A percentile compares a stretch with the other conserved stretches of the same genome.
phyloP scores from a whole-genome alignment of 2,329 filamentous ascomycete genomes.

The Lasiodiplodia citricola region DNA sequence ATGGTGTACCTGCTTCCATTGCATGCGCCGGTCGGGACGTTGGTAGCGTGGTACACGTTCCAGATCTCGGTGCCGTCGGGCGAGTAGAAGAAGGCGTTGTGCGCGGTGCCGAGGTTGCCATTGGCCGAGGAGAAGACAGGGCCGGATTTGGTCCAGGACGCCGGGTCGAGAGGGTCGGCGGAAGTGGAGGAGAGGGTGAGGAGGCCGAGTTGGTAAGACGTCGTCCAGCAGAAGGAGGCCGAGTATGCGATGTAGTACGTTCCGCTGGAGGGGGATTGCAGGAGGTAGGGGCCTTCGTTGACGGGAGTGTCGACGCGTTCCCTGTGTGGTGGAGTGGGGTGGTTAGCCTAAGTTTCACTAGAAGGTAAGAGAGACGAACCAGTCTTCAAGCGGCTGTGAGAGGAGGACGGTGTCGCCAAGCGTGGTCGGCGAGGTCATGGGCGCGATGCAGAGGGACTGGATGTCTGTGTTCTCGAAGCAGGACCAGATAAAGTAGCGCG shows the following conservation, averaged over 20 bases:
- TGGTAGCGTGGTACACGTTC: constrained; percentile 63
- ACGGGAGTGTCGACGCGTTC: constrained; percentile 58
- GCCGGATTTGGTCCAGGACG: constrained; percentile 60
- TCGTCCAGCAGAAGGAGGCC: constrained; percentile 63
- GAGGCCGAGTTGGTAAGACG: constrained; percentile 59
- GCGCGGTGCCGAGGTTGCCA: constrained; percentile 63
- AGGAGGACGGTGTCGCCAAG: constrained; percentile 56
- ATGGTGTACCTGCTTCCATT: constrained; percentile 61
- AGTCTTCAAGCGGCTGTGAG: constrained; percentile 57
- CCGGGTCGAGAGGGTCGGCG: constrained; percentile 51
- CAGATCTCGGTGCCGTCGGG: constrained; percentile 61
- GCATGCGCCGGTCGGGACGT: constrained; percentile 56
- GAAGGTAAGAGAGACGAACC: constrained; percentile 36
- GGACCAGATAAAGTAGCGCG: constrained; percentile 62
- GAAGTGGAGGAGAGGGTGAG: constrained; percentile 57
- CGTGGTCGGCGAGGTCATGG: constrained; percentile 48
- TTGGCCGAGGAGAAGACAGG: constrained; percentile 60
- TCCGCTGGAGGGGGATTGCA: constrained; percentile 55
- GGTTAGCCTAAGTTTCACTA: not conserved
- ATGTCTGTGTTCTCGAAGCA: constrained; percentile 53
- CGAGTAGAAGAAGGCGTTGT: constrained; percentile 62
- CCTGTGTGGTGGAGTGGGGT: not conserved
- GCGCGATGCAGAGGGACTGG: constrained; percentile 50
- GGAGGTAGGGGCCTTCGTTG: constrained; percentile 60
- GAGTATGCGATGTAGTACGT: constrained; percentile 61